phyloP scores from a whole-genome alignment of 176 grass and related monocot genomes.

The Pharus latifolius region DNA sequence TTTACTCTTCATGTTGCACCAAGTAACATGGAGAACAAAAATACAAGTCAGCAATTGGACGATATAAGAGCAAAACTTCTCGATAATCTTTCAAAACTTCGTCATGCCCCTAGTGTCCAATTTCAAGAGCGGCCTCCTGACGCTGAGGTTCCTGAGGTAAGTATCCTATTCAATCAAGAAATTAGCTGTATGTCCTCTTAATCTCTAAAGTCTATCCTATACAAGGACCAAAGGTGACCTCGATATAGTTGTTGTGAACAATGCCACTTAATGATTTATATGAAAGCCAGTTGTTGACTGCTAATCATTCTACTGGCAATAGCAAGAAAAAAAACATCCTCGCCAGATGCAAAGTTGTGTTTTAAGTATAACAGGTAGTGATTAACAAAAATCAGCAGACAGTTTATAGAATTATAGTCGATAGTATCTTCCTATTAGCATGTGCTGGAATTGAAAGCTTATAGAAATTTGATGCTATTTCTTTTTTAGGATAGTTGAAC shows the following conservation, averaged over 20 bases:
- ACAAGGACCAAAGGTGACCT: neutral
- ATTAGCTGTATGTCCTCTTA: neutral
- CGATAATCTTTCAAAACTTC: conserved; percentile 85
- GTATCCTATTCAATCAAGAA: neutral
- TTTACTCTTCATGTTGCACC: conserved; percentile 63
- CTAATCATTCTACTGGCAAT: neutral
- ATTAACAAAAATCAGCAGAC: neutral
- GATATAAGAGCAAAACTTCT: conserved; percentile 87
- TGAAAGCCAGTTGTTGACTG: neutral
- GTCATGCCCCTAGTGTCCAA: conserved; percentile 90
- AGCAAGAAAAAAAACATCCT: neutral
- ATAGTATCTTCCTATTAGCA: neutral
- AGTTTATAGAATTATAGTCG: too few species aligned
- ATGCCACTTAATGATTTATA: neutral
- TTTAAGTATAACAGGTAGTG: neutral
- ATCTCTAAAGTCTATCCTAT: neutral
- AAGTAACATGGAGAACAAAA: conserved; percentile 96
- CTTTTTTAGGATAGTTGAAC: neutral
- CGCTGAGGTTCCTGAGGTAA: conserved; percentile 77
- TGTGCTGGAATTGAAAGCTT: neutral
- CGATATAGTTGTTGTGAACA: neutral
- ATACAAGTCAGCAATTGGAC: conserved; percentile 58
- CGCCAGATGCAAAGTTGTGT: neutral
- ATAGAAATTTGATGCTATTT: neutral
- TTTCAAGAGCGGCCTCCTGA: conserved; percentile 98